Evolutionary conservation across 108 stramenopile species (phyloP), one percentile per base, ranked within the genome.

Genomic region (Epithemia pelagica): DNA sequence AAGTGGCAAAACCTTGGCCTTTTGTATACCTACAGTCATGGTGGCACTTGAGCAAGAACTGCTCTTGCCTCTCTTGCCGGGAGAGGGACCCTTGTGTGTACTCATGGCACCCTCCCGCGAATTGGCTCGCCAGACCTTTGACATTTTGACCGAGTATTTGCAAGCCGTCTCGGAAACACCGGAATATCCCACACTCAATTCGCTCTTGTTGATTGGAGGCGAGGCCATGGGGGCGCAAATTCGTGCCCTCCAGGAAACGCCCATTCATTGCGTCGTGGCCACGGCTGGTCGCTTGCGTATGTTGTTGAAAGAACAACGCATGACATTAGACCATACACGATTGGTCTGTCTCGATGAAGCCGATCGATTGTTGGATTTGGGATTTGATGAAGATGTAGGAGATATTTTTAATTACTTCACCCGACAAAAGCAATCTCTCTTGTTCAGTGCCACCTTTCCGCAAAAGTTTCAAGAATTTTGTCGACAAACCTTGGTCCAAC

Each of bases 401-500:
- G 90, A 92, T 61, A 97, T 99, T 59, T 96, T 99, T 87, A 96
- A 98, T 69, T 83, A 94, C 66, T 99, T 98, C 69, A 85, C 90
- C 55, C 90, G 90, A 62, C 99, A 99, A 78, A 82, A 96, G 18
- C 97, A 99, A 75, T 98, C 96, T 5, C 84, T 99, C 21, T 74
- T 99, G 58, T 99, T 98, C 66, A 87, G 84, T 53, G 99, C 99
- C 31, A 99, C 99, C 18, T 98, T 99, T 87, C 99, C 99, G 0
- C 90, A 96, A 74, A 97, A 97, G 69, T 96, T 98, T 81, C 95
- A 96, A 70, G 96, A 97, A 67, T 99, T 99, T 87, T 96, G 97
- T n/a, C 85, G 93, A 65, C 76, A 91, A 37, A 94, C 97, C 7
- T 81, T 99, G 37, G 95, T 98, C 23, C 72, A 81, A 66, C 96